Evolutionary conservation across 371 early-diverging fungal genomes (phyloP).

Genomic region (Mortierella sp.): DNA sequence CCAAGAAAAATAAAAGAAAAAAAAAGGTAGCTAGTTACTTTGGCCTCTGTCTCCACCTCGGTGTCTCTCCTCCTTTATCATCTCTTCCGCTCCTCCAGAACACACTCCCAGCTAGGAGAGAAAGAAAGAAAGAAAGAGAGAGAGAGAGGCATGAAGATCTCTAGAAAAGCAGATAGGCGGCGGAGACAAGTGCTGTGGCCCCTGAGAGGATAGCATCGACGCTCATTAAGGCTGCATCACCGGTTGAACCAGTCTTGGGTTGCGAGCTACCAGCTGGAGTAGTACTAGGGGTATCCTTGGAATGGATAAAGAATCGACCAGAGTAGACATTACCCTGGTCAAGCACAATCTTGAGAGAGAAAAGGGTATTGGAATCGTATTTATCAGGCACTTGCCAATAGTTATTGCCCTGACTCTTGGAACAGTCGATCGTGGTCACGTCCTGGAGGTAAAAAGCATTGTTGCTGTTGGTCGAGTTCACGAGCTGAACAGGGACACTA

Average conservation of each 20-base stretch:
- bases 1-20: no score
- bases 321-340: conserved; percentile 11
- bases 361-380: conserved; percentile 3
- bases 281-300: background rate
- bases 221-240: conserved; percentile 4
- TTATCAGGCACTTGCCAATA: conserved; percentile 21
- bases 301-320: conserved; percentile 28
- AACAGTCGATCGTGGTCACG: conserved; percentile 51
- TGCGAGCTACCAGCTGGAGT: background rate
- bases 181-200: conserved; percentile 20
- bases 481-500: conserved; percentile 45
- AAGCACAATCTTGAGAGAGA: conserved; percentile 23
- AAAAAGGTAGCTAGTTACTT: no score
- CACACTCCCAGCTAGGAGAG: no score
- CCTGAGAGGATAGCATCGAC: conserved; percentile 18
- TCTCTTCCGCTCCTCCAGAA: no score
- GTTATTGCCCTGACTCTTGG: conserved; percentile 19
- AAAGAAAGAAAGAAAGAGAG: no score
- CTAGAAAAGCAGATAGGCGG: conserved; percentile 23
- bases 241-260: background rate
- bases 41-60: no score
- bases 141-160: no score
- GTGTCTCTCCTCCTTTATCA: no score
- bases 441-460: conserved; percentile 69
- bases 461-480: conserved; percentile 64